phyloP scores from a whole-genome alignment of 495 filamentous ascomycete species.

The Friedmanniomyces endolithicus region DNA sequence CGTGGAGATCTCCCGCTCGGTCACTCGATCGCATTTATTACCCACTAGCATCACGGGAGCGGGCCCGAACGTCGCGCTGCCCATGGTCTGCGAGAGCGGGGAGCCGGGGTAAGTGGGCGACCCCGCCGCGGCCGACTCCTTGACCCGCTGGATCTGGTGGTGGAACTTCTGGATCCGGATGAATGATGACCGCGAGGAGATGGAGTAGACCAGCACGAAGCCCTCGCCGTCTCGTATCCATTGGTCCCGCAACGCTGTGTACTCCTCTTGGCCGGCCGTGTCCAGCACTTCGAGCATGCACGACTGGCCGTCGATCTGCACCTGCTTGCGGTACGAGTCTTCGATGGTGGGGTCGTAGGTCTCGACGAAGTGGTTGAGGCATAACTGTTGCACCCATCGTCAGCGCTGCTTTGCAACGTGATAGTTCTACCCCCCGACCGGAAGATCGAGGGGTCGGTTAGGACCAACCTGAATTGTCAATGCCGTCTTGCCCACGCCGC shows the following conservation, averaged over 20 bases:
- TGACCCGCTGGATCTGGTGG: constrained; percentile 92
- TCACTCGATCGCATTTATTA: constrained; percentile 93
- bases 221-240: constrained; percentile 98
- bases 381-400: constrained; percentile 41
- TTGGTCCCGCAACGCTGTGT: constrained; percentile 91
- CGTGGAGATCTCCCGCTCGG: constrained; percentile 89
- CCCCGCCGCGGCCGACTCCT: constrained; percentile 72
- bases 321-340: constrained; percentile 96
- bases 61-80: constrained; percentile 48
- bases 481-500: constrained; percentile 92
- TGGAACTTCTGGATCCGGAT: constrained; percentile 89
- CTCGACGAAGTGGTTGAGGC: constrained; percentile 68
- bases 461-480: constrained; percentile 83
- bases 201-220: constrained; percentile 95
- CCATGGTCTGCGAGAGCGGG: constrained; percentile 42
- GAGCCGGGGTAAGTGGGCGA: constrained; percentile 56
- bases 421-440: constrained; percentile 3
- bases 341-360: constrained; percentile 96
- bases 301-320: constrained; percentile 88
- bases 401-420: constrained; percentile 1
- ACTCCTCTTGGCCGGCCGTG: constrained; percentile 98
- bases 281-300: constrained; percentile 99
- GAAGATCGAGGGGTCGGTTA: too few relatives aligned
- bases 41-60: constrained; percentile 96
- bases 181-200: constrained; percentile 90